These are phyloP conservation scores for Mortierella hygrophila DNA, from an alignment of 192 early-diverging fungal genomes.

Conservation along the genomic window DNA sequence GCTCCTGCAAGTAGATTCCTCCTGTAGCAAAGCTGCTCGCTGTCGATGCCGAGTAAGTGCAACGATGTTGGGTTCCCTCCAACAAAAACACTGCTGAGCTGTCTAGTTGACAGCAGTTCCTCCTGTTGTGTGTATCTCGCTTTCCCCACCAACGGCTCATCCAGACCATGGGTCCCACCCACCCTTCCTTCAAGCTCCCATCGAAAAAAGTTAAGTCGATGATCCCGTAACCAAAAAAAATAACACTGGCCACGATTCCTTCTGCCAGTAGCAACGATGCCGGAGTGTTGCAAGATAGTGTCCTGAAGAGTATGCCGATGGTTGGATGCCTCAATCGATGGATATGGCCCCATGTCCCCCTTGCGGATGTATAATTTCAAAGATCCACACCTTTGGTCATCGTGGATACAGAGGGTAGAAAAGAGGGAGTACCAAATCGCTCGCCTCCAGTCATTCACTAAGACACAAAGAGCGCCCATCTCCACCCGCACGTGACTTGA, in stretches of 20 bases:
- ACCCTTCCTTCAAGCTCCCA: background rate
- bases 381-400: conserved; percentile 48
- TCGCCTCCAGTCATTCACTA: background rate
- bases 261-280: background rate
- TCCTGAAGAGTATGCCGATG: background rate
- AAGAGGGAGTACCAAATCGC: conserved; percentile 18
- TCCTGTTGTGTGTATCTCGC: background rate
- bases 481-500: background rate
- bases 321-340: conserved; percentile 29
- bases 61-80: background rate
- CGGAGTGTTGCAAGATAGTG: background rate
- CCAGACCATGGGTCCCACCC: background rate
- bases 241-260: background rate
- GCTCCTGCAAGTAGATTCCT: background rate
- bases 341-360: background rate
- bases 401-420: conserved; percentile 44
- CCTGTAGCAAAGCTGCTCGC: background rate
- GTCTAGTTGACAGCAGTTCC: background rate
- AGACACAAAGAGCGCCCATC: background rate
- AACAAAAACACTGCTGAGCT: background rate
- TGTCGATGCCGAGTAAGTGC: background rate
- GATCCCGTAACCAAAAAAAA: background rate
- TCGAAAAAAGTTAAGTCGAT: background rate
- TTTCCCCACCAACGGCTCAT: background rate
- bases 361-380: conserved; percentile 7